Evolutionary conservation across 2,329 filamentous ascomycete genomes (phyloP).

Genomic region (Epichloe amarillans): DNA sequence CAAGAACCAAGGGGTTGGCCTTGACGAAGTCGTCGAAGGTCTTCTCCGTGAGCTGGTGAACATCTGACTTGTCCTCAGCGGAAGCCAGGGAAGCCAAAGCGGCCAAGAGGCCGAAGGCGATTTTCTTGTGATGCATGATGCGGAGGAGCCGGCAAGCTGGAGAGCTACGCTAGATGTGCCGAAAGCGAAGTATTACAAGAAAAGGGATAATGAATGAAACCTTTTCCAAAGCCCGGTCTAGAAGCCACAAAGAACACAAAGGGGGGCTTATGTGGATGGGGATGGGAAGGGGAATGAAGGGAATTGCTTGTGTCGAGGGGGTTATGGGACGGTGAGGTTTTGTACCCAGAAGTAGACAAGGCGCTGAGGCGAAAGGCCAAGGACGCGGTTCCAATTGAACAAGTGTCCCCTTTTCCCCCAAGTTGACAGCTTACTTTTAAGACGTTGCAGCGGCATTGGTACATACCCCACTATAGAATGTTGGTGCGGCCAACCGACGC

Average conservation of each 20-base stretch:
- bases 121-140: slow-evolving; percentile 36
- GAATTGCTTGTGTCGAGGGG: background rate
- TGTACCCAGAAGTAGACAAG: slow-evolving; percentile 14
- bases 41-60: slow-evolving; percentile 71
- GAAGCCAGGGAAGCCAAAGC: slow-evolving; percentile 44
- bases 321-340: slow-evolving; percentile 19
- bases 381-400: slow-evolving; percentile 25
- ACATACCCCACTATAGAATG: no score
- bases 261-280: slow-evolving; percentile 4
- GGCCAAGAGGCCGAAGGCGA: slow-evolving; percentile 41
- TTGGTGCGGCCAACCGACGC: no score
- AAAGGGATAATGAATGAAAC: background rate
- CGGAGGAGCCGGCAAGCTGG: background rate
- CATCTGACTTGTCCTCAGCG: slow-evolving; percentile 55
- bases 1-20: slow-evolving; percentile 76
- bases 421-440: background rate
- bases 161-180: background rate
- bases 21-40: slow-evolving; percentile 80
- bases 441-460: background rate
- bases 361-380: slow-evolving; percentile 8
- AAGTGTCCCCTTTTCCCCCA: slow-evolving; percentile 27
- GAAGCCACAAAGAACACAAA: slow-evolving; percentile 4
- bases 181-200: no score
- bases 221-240: background rate
- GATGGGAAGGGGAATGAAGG: slow-evolving; percentile 8